Evolutionary conservation across 2,329 filamentous ascomycete genomes (phyloP), one percentile per base, ranked within the genome.

Genomic region (Alternaria incomplexa): DNA sequence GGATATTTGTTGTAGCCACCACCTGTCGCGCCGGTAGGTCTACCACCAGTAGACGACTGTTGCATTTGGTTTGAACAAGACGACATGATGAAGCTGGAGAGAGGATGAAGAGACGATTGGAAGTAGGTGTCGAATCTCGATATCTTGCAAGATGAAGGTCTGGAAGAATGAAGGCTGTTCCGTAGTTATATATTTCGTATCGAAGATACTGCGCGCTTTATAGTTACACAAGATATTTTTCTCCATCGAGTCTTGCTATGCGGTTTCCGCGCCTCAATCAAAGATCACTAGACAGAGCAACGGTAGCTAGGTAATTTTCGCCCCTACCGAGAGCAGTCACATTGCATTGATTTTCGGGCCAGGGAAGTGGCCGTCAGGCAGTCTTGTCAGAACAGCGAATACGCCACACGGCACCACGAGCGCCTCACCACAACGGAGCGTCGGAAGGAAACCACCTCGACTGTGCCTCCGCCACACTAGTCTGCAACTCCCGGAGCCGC

Each of bases 1-100:
- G 59, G 62, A 26, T 72, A 68, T 53, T 64, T 69, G 50, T 57
- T 61, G 55, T 69, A 62, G n/a, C 65, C 66, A 58, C 71, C 72
- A 28, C 72, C 72, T 44, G 63, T 68, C 53, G 72, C 72, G 44
- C 72, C 72, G n/a, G 72, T 73, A 47, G 66, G 61, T 44, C 69
- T 60, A 50, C 67, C 63, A 28, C 68, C 71, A 20, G 68, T 66
- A 50, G 68, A 63, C 23, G 66, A 60, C 46, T 69, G 68, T 22
- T 58, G 28, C 45, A 56, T 61, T 43, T 67, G 56, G 22, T 45
- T 44, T 20, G 56, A 40, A 44, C 64, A 62, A 4, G 67, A 64
- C 58, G 69, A 66, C 71, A 73, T 73, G 36, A 17, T 64, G 44
- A 26, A 32, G 43, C 12, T n/a, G 26, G 48, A 22, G 25, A 30